phyloP scores from a whole-genome alignment of 441 rosid genomes.

The Codiaeum variegatum region DNA sequence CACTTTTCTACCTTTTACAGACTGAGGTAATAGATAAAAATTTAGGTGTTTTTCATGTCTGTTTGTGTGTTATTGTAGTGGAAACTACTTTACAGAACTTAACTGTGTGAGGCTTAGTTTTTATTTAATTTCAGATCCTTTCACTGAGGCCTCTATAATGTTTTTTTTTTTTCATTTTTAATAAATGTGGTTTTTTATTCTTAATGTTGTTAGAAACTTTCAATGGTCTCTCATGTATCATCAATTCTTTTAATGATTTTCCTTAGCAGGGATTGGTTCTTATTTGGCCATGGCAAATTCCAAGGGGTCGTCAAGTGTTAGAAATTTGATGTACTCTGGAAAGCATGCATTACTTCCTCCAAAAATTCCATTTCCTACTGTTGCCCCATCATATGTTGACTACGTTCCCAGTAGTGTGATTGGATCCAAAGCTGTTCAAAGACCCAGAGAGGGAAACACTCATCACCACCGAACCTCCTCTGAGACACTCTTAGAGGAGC shows the following conservation, averaged over 20 bases:
- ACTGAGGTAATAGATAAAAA: neutral
- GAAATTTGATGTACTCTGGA: constrained; percentile 63
- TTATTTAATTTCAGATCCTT: neutral
- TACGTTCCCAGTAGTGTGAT: constrained; percentile 46
- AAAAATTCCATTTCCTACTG: constrained; percentile 77
- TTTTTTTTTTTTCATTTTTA: neutral
- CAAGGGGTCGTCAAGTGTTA: constrained; percentile 68
- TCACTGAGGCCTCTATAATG: neutral
- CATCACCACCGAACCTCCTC: constrained; percentile 94
- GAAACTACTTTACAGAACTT: neutral
- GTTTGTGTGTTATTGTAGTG: neutral
- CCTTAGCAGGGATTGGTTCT: constrained; percentile 30
- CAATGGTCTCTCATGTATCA: neutral
- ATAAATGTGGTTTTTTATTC: neutral
- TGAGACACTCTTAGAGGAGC: constrained; percentile 85
- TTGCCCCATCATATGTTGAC: constrained; percentile 65
- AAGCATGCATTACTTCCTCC: constrained; percentile 92
- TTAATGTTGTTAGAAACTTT: neutral
- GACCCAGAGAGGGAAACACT: constrained; percentile 50
- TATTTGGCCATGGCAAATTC: constrained; percentile 64
- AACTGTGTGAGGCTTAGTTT: neutral
- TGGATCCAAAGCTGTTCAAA: constrained; percentile 70
- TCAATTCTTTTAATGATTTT: neutral
- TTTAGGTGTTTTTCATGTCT: neutral
- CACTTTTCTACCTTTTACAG: neutral